These are phyloP conservation scores for Suhomyces coccinellae DNA, from an alignment of 1,139 yeast genomes.

Conservation along the genomic window DNA sequence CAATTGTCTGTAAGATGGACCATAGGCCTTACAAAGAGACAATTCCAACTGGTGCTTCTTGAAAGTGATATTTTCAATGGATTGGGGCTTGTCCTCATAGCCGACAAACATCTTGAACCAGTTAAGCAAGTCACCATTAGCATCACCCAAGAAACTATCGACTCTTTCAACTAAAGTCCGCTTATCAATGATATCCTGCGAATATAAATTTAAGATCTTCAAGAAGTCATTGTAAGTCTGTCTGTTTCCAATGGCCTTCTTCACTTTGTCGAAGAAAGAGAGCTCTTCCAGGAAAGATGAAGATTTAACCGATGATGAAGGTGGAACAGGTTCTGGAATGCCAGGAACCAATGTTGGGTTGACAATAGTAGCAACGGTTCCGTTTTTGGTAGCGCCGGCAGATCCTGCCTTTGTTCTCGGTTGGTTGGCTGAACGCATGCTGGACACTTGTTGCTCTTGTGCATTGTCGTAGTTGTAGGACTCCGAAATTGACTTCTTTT, in stretches of 20 bases:
- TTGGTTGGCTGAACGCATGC: constrained; percentile 43
- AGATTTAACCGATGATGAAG: constrained; percentile 51
- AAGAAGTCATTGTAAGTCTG: constrained; percentile 89
- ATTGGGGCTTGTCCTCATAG: constrained; percentile 71
- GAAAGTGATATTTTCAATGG: constrained; percentile 83
- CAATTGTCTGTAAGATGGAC: constrained; percentile 89
- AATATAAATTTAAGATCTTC: constrained; percentile 79
- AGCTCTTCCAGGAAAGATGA: constrained; percentile 79
- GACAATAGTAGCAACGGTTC: constrained; percentile 24
- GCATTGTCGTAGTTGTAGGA: constrained; percentile 32
- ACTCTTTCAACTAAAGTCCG: constrained; percentile 79
- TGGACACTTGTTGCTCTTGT: constrained; percentile 56
- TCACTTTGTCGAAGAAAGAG: constrained; percentile 86
- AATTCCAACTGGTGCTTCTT: constrained; percentile 89
- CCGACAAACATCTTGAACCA: constrained; percentile 96
- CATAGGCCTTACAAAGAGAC: constrained; percentile 82
- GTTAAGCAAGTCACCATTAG: constrained; percentile 71
- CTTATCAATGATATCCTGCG: constrained; percentile 88
- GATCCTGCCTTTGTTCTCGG: constrained; percentile 6
- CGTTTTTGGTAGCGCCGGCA: constrained; percentile 18
- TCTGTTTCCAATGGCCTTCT: constrained; percentile 85
- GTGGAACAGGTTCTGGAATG: constrained; percentile 82
- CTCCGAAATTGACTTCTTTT: constrained; percentile 35
- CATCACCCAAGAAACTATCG: constrained; percentile 77
- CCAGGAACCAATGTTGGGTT: constrained; percentile 80